Evolutionary conservation across 805 yeast species (phyloP), one percentile per base, ranked within the genome.

Genomic region (Sugiyamaella boreocaroliniensis): DNA sequence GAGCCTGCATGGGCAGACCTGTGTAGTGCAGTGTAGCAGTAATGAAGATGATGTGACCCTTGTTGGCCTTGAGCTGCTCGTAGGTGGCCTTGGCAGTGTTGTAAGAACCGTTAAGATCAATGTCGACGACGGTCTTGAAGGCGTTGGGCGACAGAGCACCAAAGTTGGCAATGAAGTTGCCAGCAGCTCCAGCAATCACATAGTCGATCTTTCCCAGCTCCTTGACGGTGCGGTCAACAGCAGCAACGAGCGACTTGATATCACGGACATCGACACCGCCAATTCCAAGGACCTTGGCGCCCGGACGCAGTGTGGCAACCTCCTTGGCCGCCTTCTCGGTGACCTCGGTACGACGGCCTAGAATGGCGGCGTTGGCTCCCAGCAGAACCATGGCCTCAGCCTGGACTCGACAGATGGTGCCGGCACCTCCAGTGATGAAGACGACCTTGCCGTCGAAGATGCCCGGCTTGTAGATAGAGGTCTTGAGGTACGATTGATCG

Each of bases 101-200:
- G 73, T 77, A 90, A 16, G 95, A 83, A 11, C 98, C 98, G 45
- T 90, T 68, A 47, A 92, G 73, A 68, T 92, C 98, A 58, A 90
- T 92, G 41, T 83, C 85, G 19, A 90, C 75, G 22, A 90, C 97
- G 0, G 95, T 76, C 68, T 86, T 86, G 76, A 90, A 90, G 5
- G 96, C 97, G 64, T 89, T 89, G 18, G 92, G 64, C 1, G 92
- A 83, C 58, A 90, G 72, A 61, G 82, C 83, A 63, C 83, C 82
- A 70, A 89, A 81, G 67, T 88, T 93, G 34, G 88, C 71, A 50
- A 92, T 67, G 66, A 92, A 90, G 72, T 92, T 92, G 8, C 98
- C 97, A 2, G 97, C 97, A 2, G 98, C 97, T 10, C 97, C 97
- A 44, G 93, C 90, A 66, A 90, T 86, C 34, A 90, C 95, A 66